A percentile compares a stretch with the other conserved stretches of the same genome.
These are phyloP conservation scores for Aspergillus steynii DNA, from an alignment of 495 filamentous ascomycete species.

Conservation along the genomic window DNA sequence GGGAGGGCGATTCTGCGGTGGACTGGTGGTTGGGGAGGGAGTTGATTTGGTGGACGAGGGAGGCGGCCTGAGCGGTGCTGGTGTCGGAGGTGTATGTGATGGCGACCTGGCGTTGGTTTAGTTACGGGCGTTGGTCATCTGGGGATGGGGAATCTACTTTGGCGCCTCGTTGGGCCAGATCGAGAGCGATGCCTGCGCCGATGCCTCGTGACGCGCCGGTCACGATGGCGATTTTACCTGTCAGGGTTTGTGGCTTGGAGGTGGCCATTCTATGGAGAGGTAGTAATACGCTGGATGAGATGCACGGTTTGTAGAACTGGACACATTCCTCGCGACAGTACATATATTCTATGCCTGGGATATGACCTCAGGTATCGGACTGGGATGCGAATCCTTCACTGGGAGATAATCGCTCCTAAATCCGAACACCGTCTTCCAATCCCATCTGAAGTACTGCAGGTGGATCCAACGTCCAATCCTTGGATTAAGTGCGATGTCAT, in stretches of 20 bases:
- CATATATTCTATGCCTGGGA: no score
- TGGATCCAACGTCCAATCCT: no score
- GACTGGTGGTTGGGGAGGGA: background rate
- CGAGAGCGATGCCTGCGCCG: constrained; percentile 29
- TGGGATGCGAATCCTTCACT: no score
- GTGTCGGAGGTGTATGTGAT: constrained; percentile 16
- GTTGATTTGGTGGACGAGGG: constrained; percentile 1
- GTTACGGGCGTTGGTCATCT: background rate
- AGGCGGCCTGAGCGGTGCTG: constrained; percentile 4
- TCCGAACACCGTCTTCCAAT: no score
- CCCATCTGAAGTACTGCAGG: no score
- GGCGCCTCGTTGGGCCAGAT: constrained; percentile 31
- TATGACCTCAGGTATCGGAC: no score
- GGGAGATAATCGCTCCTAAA: no score
- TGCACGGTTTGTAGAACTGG: no score
- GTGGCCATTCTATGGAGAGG: background rate
- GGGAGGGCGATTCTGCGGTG: no score
- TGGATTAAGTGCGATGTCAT: no score
- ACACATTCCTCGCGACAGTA: no score
- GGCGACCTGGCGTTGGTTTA: constrained; percentile 13
- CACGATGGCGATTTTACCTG: constrained; percentile 24
- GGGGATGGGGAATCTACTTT: constrained; percentile 15
- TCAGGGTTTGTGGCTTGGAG: constrained; percentile 2
- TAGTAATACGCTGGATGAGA: no score
- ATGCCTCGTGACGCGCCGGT: constrained; percentile 34